Evolutionary conservation across 371 early-diverging fungal genomes (phyloP).

Genomic region (Mucor velutinosus): DNA sequence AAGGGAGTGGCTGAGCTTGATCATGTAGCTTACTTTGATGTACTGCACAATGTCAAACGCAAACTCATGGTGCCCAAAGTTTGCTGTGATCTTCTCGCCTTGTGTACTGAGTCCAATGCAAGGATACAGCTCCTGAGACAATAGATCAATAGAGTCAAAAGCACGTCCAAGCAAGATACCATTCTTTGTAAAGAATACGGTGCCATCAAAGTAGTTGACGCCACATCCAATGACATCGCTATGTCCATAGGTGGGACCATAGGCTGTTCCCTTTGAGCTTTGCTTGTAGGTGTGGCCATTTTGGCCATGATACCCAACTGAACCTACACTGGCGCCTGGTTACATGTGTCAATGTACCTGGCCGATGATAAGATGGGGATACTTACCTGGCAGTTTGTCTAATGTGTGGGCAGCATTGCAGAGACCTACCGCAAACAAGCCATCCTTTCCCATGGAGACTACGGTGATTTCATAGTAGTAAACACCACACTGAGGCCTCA

Average conservation of each 20-base stretch:
- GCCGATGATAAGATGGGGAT: too few relatives aligned
- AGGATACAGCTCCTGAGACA: conserved; percentile 58
- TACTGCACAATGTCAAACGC: conserved; percentile 84
- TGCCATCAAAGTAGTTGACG: conserved; percentile 75
- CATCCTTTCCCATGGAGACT: conserved; percentile 81
- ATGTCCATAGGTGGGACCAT: conserved; percentile 85
- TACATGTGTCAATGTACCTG: not conserved
- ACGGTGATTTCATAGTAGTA: conserved; percentile 90
- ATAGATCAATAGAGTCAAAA: conserved; percentile 16
- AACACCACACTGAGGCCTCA: conserved; percentile 85
- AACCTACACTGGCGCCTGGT: not conserved
- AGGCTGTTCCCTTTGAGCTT: conserved; percentile 41
- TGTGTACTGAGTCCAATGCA: conserved; percentile 88
- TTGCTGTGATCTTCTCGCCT: conserved; percentile 84
- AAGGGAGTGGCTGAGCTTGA: not conserved
- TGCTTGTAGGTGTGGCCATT: conserved; percentile 80
- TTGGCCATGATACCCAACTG: conserved; percentile 88
- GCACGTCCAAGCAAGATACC: conserved; percentile 77
- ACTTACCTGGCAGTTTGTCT: conserved; percentile 77
- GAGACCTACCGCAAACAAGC: conserved; percentile 89
- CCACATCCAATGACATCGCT: conserved; percentile 93
- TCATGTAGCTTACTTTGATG: conserved; percentile 59
- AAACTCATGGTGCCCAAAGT: conserved; percentile 91
- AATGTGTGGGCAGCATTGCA: conserved; percentile 53
- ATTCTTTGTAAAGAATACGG: conserved; percentile 90